Evolutionary conservation across 768 basidiomycete genomes (phyloP), one percentile per base, ranked within the genome.

Genomic region (Pisolithus microcarpus): DNA sequence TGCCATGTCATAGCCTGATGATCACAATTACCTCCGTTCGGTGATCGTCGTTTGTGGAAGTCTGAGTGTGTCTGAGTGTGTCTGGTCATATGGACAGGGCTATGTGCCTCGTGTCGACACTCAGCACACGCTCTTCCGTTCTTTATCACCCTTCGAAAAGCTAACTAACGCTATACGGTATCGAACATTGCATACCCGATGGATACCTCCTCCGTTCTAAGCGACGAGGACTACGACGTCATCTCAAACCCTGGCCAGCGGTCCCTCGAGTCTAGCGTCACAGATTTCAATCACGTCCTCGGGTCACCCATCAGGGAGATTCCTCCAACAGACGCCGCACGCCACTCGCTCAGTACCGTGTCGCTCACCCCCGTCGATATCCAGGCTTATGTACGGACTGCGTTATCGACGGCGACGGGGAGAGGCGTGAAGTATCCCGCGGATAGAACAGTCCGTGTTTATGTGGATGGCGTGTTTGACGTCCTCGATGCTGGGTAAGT

Each of bases 391-490:
- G 81, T 91, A 5, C 74, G 74, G 30, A 72, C 66, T 3, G 77
- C 75, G 11, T 66, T 85, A 13, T 74, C 43, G 59, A 63, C 38
- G 52, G 52, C 45, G 50, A 58, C 43, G 53, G 56, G 66, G 38
- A 65, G 56, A 54, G 28, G 56, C 34, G 40, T 37, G 37, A 54
- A 49, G 49, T 60, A 60, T 31, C 60, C 60, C 34, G 68, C 72
- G 49, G 67, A 71, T 49, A 76, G 76, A 56, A 82, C 80, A 7
- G 75, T 85, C 24, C 73, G 87, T 43, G 78, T 95, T 26, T 95
- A 94, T 63, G 84, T 94, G 26, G 93, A 95, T 59, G 93, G 93
- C 19, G 59, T 71, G 19, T 87, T 81, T 60, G 82, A 84, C 59
- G 65, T 69, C 5, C 69, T 85, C 56, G 73, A 73, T 59, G 75